phyloP scores from a whole-genome alignment of 768 basidiomycete genomes.

The Neoboletus subvelutipes region DNA sequence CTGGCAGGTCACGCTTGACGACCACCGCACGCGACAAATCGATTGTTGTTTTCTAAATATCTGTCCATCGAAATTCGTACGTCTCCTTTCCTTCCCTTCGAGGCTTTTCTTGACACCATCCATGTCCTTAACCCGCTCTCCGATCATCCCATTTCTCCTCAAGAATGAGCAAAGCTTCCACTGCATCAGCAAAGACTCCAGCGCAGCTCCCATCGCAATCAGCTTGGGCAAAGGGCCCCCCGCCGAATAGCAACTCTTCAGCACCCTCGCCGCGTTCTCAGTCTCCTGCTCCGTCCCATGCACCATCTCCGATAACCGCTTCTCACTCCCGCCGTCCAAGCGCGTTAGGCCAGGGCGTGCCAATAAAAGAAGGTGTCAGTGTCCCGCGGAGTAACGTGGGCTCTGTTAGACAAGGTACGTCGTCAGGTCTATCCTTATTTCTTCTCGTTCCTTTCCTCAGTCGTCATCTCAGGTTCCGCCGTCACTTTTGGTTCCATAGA shows the following conservation, averaged over 20 bases:
- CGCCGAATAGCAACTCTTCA: constrained; percentile 51
- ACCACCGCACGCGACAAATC: constrained; percentile 70
- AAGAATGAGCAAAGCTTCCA: constrained; percentile 94
- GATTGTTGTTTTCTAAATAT: constrained; percentile 49
- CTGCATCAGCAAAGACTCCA: constrained; percentile 70
- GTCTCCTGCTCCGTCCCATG: constrained; percentile 64
- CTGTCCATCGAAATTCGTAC: constrained; percentile 43
- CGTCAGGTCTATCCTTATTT: constrained; percentile 10
- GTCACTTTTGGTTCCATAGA: constrained; percentile 93
- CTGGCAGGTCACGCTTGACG: constrained; percentile 90
- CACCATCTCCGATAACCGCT: constrained; percentile 42
- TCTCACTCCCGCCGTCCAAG: constrained; percentile 82
- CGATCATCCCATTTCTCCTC: constrained; percentile 11
- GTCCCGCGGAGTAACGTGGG: constrained; percentile 63
- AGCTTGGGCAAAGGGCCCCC: constrained; percentile 91
- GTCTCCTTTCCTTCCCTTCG: constrained; percentile 26
- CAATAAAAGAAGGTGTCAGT: constrained; percentile 78
- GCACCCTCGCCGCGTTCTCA: constrained; percentile 70
- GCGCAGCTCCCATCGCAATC: constrained; percentile 75
- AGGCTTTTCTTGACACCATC: constrained; percentile 1
- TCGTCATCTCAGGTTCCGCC: constrained; percentile 46
- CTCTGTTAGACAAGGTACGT: constrained; percentile 65
- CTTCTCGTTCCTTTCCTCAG: constrained; percentile 7
- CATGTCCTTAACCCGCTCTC: not conserved
- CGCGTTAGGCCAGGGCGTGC: constrained; percentile 65